Percentiles rank a stretch among this genome's conserved stretches.
Conservation (phyloP, 164 flowering plant species). For the Aristolochia californica region DNA sequence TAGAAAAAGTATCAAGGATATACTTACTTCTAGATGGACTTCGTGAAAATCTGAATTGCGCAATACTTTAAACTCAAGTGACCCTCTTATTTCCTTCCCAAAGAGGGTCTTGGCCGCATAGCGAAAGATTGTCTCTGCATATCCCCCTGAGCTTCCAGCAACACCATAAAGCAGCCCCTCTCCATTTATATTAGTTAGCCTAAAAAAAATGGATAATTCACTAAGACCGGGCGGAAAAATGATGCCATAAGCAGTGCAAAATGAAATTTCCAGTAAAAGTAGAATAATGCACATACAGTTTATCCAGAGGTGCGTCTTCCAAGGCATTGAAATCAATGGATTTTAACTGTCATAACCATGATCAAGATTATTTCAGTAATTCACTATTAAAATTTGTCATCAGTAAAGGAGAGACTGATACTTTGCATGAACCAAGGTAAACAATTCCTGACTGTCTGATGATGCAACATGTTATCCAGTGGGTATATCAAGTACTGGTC, state of each 20-base stretch:
- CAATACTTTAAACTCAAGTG: slow-evolving; percentile 51
- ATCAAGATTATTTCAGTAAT: too few species aligned
- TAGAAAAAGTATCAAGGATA: background rate
- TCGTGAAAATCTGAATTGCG: slow-evolving; percentile 88
- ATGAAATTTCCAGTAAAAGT: slow-evolving; percentile 1
- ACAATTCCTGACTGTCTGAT: too few species aligned
- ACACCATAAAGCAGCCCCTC: slow-evolving; percentile 82
- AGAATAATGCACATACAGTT: slow-evolving; percentile 39
- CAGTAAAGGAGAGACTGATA: too few species aligned
- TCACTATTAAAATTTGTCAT: too few species aligned
- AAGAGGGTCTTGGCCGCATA: slow-evolving; percentile 69
- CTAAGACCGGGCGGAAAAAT: background rate
- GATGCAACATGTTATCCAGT: slow-evolving; percentile 5
- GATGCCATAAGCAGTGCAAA: background rate
- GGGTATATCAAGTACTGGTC: background rate
- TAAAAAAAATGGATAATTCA: slow-evolving; percentile 12
- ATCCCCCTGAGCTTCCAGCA: slow-evolving; percentile 89
- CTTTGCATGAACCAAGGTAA: too few species aligned
- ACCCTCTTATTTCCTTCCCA: slow-evolving; percentile 59
- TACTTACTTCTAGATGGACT: slow-evolving; percentile 67
- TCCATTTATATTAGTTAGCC: slow-evolving; percentile 75
- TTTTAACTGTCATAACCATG: slow-evolving; percentile 35
- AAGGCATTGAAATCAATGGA: slow-evolving; percentile 54
- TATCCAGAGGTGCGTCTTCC: slow-evolving; percentile 76
- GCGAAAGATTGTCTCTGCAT: slow-evolving; percentile 78